Evolutionary conservation across 2,329 filamentous ascomycete genomes (phyloP).

Genomic region (Fusarium sp.): DNA sequence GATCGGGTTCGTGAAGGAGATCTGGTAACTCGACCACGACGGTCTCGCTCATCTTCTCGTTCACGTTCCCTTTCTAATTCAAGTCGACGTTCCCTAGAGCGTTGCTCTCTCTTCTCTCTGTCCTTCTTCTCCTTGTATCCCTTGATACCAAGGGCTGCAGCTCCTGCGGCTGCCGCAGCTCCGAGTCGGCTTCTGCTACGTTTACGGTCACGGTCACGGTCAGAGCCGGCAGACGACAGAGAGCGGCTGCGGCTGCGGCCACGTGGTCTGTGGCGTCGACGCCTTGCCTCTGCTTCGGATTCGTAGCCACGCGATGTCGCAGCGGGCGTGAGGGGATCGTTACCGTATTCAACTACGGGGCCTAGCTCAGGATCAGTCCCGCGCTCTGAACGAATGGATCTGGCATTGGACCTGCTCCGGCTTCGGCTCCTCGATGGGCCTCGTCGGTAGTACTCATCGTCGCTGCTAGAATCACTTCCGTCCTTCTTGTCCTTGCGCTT

Average conservation of each 20-base stretch:
- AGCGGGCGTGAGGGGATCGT: constrained; percentile 64
- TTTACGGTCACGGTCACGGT: constrained; percentile 56
- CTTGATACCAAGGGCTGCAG: constrained; percentile 72
- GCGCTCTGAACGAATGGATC: constrained; percentile 63
- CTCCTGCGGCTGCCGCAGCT: constrained; percentile 68
- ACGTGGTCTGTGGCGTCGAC: constrained; percentile 55
- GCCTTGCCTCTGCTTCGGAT: constrained; percentile 61
- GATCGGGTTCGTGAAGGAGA: constrained; percentile 37
- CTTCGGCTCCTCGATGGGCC: constrained; percentile 54
- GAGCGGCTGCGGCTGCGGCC: constrained; percentile 53
- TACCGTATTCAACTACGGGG: constrained; percentile 73
- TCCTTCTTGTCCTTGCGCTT: constrained; percentile 71
- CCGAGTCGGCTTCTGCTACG: constrained; percentile 67
- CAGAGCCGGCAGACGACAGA: constrained; percentile 50
- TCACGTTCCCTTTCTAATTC: constrained; percentile 43
- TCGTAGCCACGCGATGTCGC: constrained; percentile 58
- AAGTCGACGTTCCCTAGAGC: constrained; percentile 51
- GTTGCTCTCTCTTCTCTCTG: constrained; percentile 51
- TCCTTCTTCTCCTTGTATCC: constrained; percentile 65
- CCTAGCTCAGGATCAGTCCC: constrained; percentile 75
- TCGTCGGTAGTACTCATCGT: constrained; percentile 54
- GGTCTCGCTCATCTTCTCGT: constrained; percentile 35
- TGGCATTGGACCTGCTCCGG: constrained; percentile 65
- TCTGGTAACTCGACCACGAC: constrained; percentile 49
- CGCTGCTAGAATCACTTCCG: constrained; percentile 50